Conservation (phyloP, 2,329 filamentous ascomycete species). For the Pseudogymnoascus sp. region DNA sequence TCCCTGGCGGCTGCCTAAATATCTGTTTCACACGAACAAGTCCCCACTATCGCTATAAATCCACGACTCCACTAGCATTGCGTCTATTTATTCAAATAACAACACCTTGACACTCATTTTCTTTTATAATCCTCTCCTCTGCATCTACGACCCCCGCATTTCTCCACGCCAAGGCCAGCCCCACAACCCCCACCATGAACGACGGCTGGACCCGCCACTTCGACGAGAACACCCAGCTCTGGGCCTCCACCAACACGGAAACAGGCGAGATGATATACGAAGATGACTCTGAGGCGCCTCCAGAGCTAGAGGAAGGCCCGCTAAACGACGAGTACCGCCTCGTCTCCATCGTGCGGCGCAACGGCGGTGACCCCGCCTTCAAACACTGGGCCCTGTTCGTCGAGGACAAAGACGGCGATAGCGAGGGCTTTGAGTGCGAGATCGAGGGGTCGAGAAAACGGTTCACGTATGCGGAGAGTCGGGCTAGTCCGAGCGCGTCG, state of each 20-base stretch:
- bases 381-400: background rate
- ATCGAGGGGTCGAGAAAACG: background rate
- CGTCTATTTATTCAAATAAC: background rate
- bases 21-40: background rate
- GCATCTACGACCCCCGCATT: background rate
- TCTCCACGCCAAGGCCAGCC: background rate
- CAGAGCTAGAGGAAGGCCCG: background rate
- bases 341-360: background rate
- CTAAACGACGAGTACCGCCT: background rate
- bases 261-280: background rate
- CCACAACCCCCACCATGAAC: background rate
- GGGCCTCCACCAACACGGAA: background rate
- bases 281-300: background rate
- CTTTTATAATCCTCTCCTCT: background rate
- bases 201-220: background rate
- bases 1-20: background rate
- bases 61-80: background rate
- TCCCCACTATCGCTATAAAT: background rate
- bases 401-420: background rate
- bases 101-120: background rate
- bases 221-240: background rate
- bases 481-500: background rate
- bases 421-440: background rate
- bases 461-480: background rate
- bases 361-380: background rate